Evolutionary conservation across 768 basidiomycete genomes (phyloP), one percentile per base, ranked within the genome.

Genomic region (Lentinula raphanica): DNA sequence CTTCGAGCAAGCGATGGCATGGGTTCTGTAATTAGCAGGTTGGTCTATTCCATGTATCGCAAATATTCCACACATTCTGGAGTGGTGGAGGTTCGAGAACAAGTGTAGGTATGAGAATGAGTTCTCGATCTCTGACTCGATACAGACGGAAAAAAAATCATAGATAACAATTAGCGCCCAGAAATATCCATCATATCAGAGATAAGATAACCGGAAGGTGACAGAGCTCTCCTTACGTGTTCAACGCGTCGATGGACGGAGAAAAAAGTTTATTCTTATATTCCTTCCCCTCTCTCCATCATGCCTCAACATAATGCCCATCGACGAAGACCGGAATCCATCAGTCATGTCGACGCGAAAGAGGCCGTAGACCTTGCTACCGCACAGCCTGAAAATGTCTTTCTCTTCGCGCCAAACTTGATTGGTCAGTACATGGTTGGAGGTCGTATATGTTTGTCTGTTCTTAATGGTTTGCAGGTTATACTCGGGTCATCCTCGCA

Each of bases 331-430:
- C 74, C 78, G 54, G 73, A 71, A 39, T 84, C 88, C 7, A 78
- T 88, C 53, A 85, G 87, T 62, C 77, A 88, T 27, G 85, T 92
- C 55, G 88, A 92, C 70, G 88, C 92, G 58, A 91, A 92, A 68
- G 82, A 85, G 58, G 92, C 91, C 8, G 86, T 94, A 29, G 92
- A 92, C 69, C 83, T 94, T 49, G 92, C 92, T 27, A 93, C 90
- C 12, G 86, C 86, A 13, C 91, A 92, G 72, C 87, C 90, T 35
- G 97, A 99, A 76, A 98, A 98, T 71, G 90, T 98, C 63, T 99
- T 96, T 72, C 83, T 98, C 53, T 99, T 98, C 75, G 83, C 94
- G 15, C 95, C 97, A 38, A 99, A 99, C 73, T 77, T 99, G 67
- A 98, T 99, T 69, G 96, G 93, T 87, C 64, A 65, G 87, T 73